A percentile compares a stretch with the other conserved stretches of the same genome.
Conservation (phyloP, 331 rosid species). For the Acacia pycnantha region DNA sequence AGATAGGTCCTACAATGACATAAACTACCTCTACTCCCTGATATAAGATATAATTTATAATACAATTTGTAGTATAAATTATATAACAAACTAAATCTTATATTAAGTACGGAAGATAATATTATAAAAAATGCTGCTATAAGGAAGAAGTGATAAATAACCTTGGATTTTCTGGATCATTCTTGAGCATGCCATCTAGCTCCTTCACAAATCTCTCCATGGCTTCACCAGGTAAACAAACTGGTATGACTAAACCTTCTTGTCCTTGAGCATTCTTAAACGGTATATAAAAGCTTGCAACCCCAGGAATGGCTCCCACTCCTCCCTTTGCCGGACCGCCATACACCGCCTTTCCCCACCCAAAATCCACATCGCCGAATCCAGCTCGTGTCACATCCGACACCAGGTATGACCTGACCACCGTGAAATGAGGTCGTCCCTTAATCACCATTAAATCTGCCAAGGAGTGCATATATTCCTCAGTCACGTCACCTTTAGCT, state of each 20-base stretch:
- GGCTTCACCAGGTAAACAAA: constrained; percentile 44
- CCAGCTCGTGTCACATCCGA: neutral
- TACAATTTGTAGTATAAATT: too few species aligned
- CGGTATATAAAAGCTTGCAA: constrained; percentile 45
- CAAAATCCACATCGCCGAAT: neutral
- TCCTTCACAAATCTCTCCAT: constrained; percentile 44
- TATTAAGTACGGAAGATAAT: too few species aligned
- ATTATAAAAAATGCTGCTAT: neutral
- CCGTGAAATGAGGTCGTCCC: constrained; percentile 1
- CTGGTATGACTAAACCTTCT: constrained; percentile 40
- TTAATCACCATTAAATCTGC: constrained; percentile 1
- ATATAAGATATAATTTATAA: too few species aligned
- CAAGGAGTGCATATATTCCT: neutral
- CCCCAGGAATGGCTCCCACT: constrained; percentile 47
- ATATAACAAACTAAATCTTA: too few species aligned
- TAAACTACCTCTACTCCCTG: neutral
- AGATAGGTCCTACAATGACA: neutral
- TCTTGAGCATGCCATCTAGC: constrained; percentile 18
- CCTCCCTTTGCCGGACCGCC: constrained; percentile 56
- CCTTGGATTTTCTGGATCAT: neutral
- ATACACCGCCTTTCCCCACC: constrained; percentile 23
- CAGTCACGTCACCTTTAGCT: neutral
- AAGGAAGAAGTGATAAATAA: constrained; percentile 27
- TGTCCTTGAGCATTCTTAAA: constrained; percentile 36
- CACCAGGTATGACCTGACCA: neutral